These are phyloP conservation scores for Pneumocystis sp. DNA, from an alignment of 1,139 yeast species.

Conservation along the genomic window DNA sequence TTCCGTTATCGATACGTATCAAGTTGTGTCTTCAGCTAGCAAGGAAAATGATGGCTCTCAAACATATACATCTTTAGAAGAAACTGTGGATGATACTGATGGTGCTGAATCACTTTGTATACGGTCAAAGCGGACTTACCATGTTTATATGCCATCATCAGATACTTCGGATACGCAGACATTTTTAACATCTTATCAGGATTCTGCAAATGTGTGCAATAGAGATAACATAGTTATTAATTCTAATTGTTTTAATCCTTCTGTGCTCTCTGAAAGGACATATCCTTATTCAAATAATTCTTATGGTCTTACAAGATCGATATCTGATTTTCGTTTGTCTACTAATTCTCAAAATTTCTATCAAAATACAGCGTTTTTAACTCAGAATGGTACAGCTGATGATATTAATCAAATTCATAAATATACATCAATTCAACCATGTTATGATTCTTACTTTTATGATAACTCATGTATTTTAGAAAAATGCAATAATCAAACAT, in stretches of 20 bases:
- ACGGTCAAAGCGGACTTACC: conserved; percentile 9
- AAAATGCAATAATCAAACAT: not conserved
- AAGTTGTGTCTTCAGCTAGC: conserved; percentile 5
- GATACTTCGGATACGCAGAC: not conserved
- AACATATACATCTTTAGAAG: conserved; percentile 2
- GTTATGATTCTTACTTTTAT: not conserved
- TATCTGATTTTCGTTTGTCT: not conserved
- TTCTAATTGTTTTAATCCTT: not conserved
- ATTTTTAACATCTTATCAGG: not conserved
- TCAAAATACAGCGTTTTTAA: not conserved
- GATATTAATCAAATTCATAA: not conserved
- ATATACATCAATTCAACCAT: not conserved
- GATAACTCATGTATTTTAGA: not conserved
- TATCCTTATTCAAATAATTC: not conserved
- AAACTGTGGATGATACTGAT: conserved; percentile 8
- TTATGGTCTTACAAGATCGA: not conserved
- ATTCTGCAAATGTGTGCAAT: not conserved
- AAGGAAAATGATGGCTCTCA: conserved; percentile 1
- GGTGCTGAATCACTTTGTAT: conserved; percentile 10
- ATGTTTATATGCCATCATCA: not conserved
- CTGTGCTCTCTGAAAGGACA: not conserved
- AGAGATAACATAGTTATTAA: not conserved
- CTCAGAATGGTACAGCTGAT: not conserved
- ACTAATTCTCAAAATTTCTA: not conserved
- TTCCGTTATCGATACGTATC: conserved; percentile 11